Evolutionary conservation across 495 filamentous ascomycete genomes (phyloP), one percentile per base, ranked within the genome.

Genomic region (Filosporella fistucella): DNA sequence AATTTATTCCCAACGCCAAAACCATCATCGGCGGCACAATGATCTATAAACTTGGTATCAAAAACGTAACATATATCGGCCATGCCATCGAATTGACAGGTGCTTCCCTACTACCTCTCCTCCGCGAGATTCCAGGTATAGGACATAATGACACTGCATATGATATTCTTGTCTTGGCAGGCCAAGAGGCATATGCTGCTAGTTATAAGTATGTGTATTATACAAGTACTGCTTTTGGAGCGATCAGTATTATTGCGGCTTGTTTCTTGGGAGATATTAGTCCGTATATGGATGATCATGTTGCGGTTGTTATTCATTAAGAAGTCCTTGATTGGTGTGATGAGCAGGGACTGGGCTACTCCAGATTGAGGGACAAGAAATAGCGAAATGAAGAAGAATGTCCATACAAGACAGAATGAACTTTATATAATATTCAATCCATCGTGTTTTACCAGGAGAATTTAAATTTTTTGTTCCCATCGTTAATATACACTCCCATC

Each of bases 151-250:
- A 71, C 37, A 66, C 63, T 0, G 74, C 69, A 3, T 82, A 76
- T 55, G 60, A 74, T n/a, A 65, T 68, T 29, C 73, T 88, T 16
- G 76, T 88, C 0, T 55, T 49, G 3, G 83, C 82, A 0, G 83
- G 84, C 0, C 78, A 83, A 61, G 40, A 75, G 39, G 80, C 82
- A 1, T 88, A 70, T 59, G 68, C 81, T 0, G 74, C 76, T 46
- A 74, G 69, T 32, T 88, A 87, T 55, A 78, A 78, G 42, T 85
- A 70, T 61, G 82, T 84, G 2, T 88, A 86, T 59, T 78, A 80
- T 58, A 72, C 72, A 40, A 84, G 78, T 52, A 80, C 86, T 57
- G 83, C 73, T 2, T 88, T 88, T 58, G 84, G 84, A 0, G 68
- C 28, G 0, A 62, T 86, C 1, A 74, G 76, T n/a, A 77, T 87